Conservation (phyloP, 2,329 filamentous ascomycete genomes). For the Apiospora pterosperma region DNA sequence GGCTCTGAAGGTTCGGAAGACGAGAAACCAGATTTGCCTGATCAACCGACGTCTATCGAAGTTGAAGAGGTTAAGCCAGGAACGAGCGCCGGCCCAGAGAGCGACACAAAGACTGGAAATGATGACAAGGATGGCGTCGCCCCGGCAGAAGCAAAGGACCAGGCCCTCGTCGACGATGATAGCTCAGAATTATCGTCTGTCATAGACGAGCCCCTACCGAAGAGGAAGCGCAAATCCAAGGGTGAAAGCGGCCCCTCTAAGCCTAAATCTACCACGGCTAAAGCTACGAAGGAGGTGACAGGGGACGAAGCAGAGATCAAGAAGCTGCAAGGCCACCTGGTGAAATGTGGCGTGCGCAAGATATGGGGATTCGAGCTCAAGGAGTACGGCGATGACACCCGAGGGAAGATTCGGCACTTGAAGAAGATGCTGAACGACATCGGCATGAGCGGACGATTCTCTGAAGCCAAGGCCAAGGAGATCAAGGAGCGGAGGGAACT, state of each 20-base stretch:
- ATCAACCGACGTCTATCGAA: background rate
- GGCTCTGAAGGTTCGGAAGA: slow-evolving; percentile 17
- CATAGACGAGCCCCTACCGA: slow-evolving; percentile 61
- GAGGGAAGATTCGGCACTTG: slow-evolving; percentile 80
- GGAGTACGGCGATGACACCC: slow-evolving; percentile 64
- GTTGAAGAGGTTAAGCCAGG: background rate
- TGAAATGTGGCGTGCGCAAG: slow-evolving; percentile 90
- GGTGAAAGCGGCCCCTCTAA: slow-evolving; percentile 34
- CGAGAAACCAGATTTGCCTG: slow-evolving; percentile 8
- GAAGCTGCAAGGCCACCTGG: slow-evolving; percentile 77
- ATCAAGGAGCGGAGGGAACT: slow-evolving; percentile 89
- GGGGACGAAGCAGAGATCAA: slow-evolving; percentile 80
- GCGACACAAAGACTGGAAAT: background rate
- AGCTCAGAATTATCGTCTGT: slow-evolving; percentile 61
- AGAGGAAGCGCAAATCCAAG: slow-evolving; percentile 40
- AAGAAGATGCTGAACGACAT: slow-evolving; percentile 73
- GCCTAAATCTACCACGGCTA: slow-evolving; percentile 28
- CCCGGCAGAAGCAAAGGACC: slow-evolving; percentile 20
- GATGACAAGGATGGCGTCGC: slow-evolving; percentile 31
- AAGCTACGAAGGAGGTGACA: slow-evolving; percentile 35
- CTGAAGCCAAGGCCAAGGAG: slow-evolving; percentile 74
- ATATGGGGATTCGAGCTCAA: slow-evolving; percentile 86
- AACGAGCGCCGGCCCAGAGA: background rate
- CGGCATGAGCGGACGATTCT: slow-evolving; percentile 89
- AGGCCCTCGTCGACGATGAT: slow-evolving; percentile 7